Conservation (phyloP, 2,329 filamentous ascomycete genomes). For the Paraphoma chrysanthemicola region DNA sequence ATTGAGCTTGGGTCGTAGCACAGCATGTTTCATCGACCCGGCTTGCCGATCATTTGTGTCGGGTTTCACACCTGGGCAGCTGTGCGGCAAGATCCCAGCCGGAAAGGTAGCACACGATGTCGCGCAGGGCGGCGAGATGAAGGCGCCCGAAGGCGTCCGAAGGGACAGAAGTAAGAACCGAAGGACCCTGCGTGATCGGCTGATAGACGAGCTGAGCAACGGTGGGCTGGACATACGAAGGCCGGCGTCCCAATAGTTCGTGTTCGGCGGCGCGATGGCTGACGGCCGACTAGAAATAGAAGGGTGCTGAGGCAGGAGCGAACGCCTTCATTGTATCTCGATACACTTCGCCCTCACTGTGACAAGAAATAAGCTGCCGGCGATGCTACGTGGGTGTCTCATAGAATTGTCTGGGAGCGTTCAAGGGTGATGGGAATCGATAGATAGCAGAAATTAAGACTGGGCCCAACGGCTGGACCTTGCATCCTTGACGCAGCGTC, state of each 20-base stretch:
- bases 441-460: conserved; percentile 5
- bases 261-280: conserved; percentile 1
- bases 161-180: conserved; percentile 6
- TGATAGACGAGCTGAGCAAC: background rate
- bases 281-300: background rate
- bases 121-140: conserved; percentile 2
- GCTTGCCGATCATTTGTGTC: conserved; percentile 11
- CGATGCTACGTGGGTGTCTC: background rate
- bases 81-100: background rate
- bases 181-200: background rate
- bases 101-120: conserved; percentile 4
- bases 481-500: background rate
- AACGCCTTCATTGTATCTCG: too few species aligned
- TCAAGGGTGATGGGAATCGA: background rate
- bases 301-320: too few species aligned
- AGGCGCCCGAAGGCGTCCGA: background rate
- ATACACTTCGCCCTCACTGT: too few species aligned
- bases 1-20: background rate
- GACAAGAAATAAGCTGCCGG: background rate
- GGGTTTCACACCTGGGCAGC: conserved; percentile 20
- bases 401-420: background rate
- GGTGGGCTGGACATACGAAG: background rate
- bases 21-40: conserved; percentile 9
- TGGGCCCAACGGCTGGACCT: background rate
- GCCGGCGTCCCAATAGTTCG: background rate